A percentile compares a stretch with the other conserved stretches of the same genome.
phyloP scores from a whole-genome alignment of 768 basidiomycete species.

The Tephrocybe sp. region DNA sequence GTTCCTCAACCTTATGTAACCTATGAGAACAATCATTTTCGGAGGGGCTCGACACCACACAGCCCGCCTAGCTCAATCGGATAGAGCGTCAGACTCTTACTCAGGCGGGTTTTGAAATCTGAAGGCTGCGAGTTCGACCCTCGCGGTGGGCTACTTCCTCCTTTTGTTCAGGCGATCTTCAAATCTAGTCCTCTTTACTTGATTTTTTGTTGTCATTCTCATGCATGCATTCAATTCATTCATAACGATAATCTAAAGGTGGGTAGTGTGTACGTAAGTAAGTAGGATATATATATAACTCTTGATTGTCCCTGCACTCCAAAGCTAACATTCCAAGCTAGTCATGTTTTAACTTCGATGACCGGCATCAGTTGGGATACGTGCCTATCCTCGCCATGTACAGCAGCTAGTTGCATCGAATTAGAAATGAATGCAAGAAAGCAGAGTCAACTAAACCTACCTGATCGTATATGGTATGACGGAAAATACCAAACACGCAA shows the following conservation, averaged over 20 bases:
- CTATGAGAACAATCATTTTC: neutral
- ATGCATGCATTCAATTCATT: too few relatives aligned
- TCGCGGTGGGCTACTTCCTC: conserved; percentile 40
- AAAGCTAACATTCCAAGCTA: too few relatives aligned
- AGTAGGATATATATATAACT: conserved; percentile 1
- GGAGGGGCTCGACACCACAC: neutral
- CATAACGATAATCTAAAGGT: neutral
- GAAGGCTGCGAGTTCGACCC: conserved; percentile 86
- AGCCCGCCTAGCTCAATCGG: conserved; percentile 65
- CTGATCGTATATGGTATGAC: conserved; percentile 76
- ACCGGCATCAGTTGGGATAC: conserved; percentile 17
- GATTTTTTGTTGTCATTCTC: neutral
- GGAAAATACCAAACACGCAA: conserved; percentile 62
- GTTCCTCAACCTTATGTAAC: neutral
- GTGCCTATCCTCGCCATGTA: conserved; percentile 64
- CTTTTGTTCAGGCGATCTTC: neutral
- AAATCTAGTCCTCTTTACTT: too few relatives aligned
- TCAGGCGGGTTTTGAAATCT: conserved; percentile 31
- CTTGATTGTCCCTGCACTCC: neutral
- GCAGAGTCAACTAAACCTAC: conserved; percentile 34
- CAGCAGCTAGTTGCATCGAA: conserved; percentile 59
- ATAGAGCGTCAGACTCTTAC: conserved; percentile 59
- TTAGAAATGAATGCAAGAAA: neutral
- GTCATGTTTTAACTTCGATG: conserved; percentile 13
- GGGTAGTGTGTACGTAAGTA: neutral